These are phyloP conservation scores for Elaphomyces granulatus DNA, from an alignment of 495 filamentous ascomycete genomes.

Conservation along the genomic window DNA sequence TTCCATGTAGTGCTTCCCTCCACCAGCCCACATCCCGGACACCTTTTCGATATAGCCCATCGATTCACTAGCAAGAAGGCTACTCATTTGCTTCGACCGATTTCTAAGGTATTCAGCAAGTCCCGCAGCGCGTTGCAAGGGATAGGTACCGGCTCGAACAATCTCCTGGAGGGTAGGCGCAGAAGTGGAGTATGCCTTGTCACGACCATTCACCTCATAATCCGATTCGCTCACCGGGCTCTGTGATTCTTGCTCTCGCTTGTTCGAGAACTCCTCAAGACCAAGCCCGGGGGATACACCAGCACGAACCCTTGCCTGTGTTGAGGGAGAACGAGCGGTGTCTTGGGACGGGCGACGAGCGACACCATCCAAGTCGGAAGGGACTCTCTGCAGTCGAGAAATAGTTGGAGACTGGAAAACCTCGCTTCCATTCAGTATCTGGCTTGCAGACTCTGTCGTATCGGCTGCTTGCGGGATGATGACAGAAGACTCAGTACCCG, in stretches of 20 bases:
- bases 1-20: constrained; percentile 76
- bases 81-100: constrained; percentile 68
- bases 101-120: constrained; percentile 73
- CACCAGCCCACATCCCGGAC: constrained; percentile 93
- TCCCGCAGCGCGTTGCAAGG: constrained; percentile 71
- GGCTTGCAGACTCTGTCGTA: constrained; percentile 66
- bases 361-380: neutral
- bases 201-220: constrained; percentile 12
- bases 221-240: constrained; percentile 12
- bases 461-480: constrained; percentile 61
- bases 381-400: constrained; percentile 19
- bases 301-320: constrained; percentile 8
- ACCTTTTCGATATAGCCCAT: constrained; percentile 98
- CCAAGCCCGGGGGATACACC: constrained; percentile 1
- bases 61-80: constrained; percentile 73
- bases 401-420: constrained; percentile 83
- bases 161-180: constrained; percentile 55
- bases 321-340: constrained; percentile 21
- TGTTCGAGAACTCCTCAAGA: neutral
- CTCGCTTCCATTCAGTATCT: constrained; percentile 74
- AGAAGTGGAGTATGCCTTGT: constrained; percentile 18
- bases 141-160: constrained; percentile 60
- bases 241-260: constrained; percentile 7
- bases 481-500: constrained; percentile 51
- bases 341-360: constrained; percentile 28